phyloP scores from a whole-genome alignment of 176 grass and related monocot species.

The Eleusine indica region DNA sequence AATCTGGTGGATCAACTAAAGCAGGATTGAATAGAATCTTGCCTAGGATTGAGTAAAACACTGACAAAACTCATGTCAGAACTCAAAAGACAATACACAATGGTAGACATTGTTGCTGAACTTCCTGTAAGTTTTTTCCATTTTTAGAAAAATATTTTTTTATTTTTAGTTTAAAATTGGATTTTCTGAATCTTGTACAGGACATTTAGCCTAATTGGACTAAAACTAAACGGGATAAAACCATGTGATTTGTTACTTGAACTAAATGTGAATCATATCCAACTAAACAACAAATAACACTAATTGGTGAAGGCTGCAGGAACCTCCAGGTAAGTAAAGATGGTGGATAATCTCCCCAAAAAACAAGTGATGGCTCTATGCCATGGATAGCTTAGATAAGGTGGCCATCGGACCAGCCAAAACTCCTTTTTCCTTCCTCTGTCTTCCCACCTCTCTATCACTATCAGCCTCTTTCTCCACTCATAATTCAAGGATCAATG shows the following conservation, averaged over 20 bases:
- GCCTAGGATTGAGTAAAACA: neutral
- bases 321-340: too few species aligned
- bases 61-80: neutral
- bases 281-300: too few species aligned
- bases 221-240: conserved; percentile 2
- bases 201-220: neutral
- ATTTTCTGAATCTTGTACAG: neutral
- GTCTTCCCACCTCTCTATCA: too few species aligned
- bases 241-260: conserved; percentile 1
- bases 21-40: neutral
- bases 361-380: too few species aligned
- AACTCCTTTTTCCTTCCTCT: too few species aligned
- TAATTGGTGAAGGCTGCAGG: too few species aligned
- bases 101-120: neutral
- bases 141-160: neutral
- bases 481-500: too few species aligned
- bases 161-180: neutral
- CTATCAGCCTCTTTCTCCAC: too few species aligned
- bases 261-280: neutral
- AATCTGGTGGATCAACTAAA: neutral
- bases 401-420: too few species aligned
- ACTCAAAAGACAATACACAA: neutral
- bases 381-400: too few species aligned
- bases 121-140: neutral
- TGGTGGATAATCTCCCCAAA: too few species aligned